phyloP scores from a whole-genome alignment of 1,284 basidiomycete genomes.

The Austroboletus niveus region DNA sequence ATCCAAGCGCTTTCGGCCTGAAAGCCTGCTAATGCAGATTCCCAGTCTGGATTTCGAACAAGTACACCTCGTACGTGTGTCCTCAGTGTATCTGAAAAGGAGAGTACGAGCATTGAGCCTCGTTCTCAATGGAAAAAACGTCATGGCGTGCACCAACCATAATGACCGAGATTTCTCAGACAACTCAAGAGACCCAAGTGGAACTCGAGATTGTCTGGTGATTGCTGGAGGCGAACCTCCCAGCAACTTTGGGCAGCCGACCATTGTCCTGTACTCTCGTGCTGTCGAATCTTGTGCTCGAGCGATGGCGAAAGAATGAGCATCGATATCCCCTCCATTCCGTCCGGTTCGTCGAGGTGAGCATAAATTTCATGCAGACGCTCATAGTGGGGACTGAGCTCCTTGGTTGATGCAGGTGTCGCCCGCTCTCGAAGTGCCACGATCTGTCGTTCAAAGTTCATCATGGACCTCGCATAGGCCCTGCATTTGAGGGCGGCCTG shows the following conservation, averaged over 20 bases:
- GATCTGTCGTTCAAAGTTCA: slow-evolving; percentile 91
- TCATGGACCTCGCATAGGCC: slow-evolving; percentile 90
- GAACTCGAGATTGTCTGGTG: slow-evolving; percentile 84
- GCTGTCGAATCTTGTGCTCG: slow-evolving; percentile 97
- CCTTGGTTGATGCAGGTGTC: slow-evolving; percentile 40
- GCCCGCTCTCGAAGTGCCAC: slow-evolving; percentile 46
- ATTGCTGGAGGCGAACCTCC: slow-evolving; percentile 94
- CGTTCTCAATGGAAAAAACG: background rate
- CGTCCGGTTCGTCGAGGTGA: slow-evolving; percentile 95
- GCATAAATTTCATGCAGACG: slow-evolving; percentile 96
- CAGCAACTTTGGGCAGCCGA: slow-evolving; percentile 99
- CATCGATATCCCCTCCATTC: slow-evolving; percentile 97
- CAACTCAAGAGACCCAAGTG: slow-evolving; percentile 92
- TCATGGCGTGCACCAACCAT: slow-evolving; percentile 60
- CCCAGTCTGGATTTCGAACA: slow-evolving; percentile 85
- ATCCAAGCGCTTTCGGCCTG: slow-evolving; percentile 96
- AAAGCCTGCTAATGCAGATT: slow-evolving; percentile 75
- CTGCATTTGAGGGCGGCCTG: slow-evolving; percentile 93
- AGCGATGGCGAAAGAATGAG: slow-evolving; percentile 87
- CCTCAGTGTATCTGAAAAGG: slow-evolving; percentile 78
- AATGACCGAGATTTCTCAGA: slow-evolving; percentile 93
- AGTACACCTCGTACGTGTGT: slow-evolving; percentile 95
- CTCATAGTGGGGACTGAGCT: slow-evolving; percentile 84
- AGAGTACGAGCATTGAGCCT: background rate
- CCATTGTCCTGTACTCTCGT: slow-evolving; percentile 97